phyloP scores from a whole-genome alignment of 1,139 yeast genomes.

The Candida sanyaensis region DNA sequence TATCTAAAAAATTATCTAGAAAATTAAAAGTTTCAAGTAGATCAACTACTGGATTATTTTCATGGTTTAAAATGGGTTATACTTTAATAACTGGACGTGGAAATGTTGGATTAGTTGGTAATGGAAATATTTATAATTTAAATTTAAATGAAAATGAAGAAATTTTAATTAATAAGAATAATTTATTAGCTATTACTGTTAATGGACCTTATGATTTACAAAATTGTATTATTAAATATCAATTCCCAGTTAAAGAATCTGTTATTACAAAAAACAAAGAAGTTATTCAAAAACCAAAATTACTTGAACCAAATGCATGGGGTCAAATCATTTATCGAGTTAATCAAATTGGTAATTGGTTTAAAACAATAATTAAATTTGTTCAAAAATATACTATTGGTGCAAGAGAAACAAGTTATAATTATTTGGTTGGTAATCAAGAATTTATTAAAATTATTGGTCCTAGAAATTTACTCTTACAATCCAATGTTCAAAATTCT shows the following conservation, averaged over 20 bases:
- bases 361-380: background rate
- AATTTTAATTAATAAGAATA: constrained; percentile 46
- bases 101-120: constrained; percentile 54
- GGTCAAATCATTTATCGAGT: constrained; percentile 3
- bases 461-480: constrained; percentile 56
- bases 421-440: constrained; percentile 31
- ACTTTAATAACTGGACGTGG: constrained; percentile 60
- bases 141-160: constrained; percentile 49
- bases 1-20: constrained; percentile 37
- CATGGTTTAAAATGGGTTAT: constrained; percentile 40
- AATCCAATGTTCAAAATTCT: constrained; percentile 27
- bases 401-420: constrained; percentile 12
- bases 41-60: constrained; percentile 37
- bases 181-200: constrained; percentile 53
- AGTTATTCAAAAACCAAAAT: constrained; percentile 4
- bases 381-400: constrained; percentile 3
- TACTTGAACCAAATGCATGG: constrained; percentile 5
- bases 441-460: constrained; percentile 53
- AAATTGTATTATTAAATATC: constrained; percentile 34
- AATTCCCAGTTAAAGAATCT: constrained; percentile 18
- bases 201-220: constrained; percentile 50
- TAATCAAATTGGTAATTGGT: background rate
- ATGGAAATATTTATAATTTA: constrained; percentile 56
- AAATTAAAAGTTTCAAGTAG: constrained; percentile 21
- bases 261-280: background rate